These are phyloP conservation scores for Termitomyces bulborhizus DNA, from an alignment of 768 basidiomycete species.

Conservation along the genomic window DNA sequence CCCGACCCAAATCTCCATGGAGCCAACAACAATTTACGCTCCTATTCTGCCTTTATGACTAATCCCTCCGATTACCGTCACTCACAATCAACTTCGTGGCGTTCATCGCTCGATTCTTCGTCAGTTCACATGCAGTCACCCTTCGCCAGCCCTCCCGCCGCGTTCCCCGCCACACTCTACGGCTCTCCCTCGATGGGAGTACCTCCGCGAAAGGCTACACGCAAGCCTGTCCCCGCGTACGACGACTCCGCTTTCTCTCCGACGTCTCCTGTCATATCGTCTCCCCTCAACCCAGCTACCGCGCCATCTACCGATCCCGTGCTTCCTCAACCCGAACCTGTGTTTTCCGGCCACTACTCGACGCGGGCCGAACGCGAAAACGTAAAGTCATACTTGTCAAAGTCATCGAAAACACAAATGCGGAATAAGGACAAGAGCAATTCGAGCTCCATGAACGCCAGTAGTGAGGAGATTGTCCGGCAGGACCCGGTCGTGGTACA, in stretches of 20 bases:
- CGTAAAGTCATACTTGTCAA: conserved; percentile 3
- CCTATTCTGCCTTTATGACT: not conserved
- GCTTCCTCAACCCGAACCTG: not conserved
- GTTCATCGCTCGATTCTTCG: conserved; percentile 7
- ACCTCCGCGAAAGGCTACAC: conserved; percentile 10
- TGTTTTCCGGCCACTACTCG: conserved; percentile 11
- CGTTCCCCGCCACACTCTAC: not conserved
- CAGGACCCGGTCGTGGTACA: conserved; percentile 8
- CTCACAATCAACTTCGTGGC: not conserved
- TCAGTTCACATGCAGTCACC: conserved; percentile 1
- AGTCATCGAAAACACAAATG: conserved; percentile 2
- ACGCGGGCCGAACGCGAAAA: conserved; percentile 13
- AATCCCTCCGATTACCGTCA: not conserved
- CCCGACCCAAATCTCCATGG: not conserved
- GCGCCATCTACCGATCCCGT: conserved; percentile 3
- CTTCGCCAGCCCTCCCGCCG: conserved; percentile 1
- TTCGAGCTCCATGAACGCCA: conserved; percentile 6
- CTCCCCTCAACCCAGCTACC: not conserved
- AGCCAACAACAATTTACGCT: not conserved
- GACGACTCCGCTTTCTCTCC: not conserved
- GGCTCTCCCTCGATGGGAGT: not conserved
- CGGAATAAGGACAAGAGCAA: conserved; percentile 1
- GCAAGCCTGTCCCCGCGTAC: conserved; percentile 19
- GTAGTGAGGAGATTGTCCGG: conserved; percentile 3
- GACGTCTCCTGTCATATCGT: conserved; percentile 1